phyloP scores from a whole-genome alignment of 2,329 filamentous ascomycete genomes.

The Tolypocladium tundrense region DNA sequence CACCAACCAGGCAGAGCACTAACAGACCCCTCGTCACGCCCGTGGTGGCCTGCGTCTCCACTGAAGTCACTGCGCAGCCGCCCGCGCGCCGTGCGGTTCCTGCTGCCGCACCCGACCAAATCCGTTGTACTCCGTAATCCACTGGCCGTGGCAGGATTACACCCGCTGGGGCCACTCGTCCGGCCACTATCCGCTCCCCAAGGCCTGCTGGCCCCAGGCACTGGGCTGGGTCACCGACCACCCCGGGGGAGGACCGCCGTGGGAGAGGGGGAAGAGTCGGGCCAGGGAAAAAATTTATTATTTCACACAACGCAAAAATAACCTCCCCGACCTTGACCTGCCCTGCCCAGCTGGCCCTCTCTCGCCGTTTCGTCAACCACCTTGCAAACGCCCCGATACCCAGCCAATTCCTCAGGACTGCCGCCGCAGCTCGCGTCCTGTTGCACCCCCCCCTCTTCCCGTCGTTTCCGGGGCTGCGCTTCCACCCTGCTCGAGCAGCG shows the following conservation, averaged over 20 bases:
- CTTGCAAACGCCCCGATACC: background rate
- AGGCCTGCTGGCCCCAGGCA: background rate
- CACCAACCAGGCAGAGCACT: background rate
- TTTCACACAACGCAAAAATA: constrained; percentile 1
- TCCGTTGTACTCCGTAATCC: background rate
- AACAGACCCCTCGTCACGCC: background rate
- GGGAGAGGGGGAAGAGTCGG: background rate
- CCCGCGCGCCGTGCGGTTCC: background rate
- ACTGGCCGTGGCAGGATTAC: background rate
- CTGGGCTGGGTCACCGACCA: background rate
- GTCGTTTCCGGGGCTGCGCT: constrained; percentile 1
- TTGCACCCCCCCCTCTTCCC: background rate
- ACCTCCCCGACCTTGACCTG: background rate
- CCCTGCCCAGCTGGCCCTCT: background rate
- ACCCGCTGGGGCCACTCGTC: background rate
- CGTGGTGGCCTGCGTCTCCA: background rate
- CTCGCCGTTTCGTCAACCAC: background rate
- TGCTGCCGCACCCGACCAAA: background rate
- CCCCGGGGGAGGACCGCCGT: background rate
- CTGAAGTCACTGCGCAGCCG: background rate
- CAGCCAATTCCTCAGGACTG: background rate
- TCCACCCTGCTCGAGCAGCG: constrained; percentile 1
- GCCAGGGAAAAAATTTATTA: constrained; percentile 1
- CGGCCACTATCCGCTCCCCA: background rate
- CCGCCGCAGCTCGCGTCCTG: background rate